phyloP scores from a whole-genome alignment of 202 grass and related monocot species.

The Schoenoplectus tabernaemontani region DNA sequence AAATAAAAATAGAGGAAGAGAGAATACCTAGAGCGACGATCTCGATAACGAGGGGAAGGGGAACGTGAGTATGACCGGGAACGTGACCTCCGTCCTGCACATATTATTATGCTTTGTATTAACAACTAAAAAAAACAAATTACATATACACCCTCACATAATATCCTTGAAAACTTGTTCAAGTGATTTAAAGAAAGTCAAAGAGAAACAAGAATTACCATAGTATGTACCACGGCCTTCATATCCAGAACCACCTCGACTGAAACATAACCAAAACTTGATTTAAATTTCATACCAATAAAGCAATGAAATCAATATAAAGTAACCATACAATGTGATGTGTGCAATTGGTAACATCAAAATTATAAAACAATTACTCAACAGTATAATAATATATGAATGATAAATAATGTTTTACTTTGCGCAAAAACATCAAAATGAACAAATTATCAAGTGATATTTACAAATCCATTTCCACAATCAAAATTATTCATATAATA shows the following conservation, averaged over 20 bases:
- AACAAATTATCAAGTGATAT: neutral
- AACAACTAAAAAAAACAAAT: neutral
- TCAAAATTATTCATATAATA: slow-evolving; percentile 35
- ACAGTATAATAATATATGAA: no score
- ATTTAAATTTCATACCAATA: neutral
- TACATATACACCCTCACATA: neutral
- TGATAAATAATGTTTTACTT: neutral
- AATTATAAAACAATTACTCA: neutral
- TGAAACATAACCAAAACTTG: slow-evolving; percentile 4
- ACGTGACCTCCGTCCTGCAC: slow-evolving; percentile 35
- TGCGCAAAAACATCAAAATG: neutral
- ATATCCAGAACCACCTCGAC: slow-evolving; percentile 24
- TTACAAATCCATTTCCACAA: neutral
- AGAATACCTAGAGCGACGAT: slow-evolving; percentile 55
- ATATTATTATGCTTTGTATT: neutral
- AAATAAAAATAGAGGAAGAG: neutral
- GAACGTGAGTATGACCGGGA: slow-evolving; percentile 65
- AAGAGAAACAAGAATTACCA: slow-evolving; percentile 41
- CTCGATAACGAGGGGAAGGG: slow-evolving; percentile 55
- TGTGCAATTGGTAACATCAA: neutral
- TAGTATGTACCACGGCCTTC: slow-evolving; percentile 56
- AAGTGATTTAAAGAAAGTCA: neutral
- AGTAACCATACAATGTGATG: neutral
- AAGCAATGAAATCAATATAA: neutral
- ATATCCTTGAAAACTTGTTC: neutral